These are phyloP conservation scores for Saccharomyces mikatae DNA, from an alignment of 805 yeast genomes.

Conservation along the genomic window DNA sequence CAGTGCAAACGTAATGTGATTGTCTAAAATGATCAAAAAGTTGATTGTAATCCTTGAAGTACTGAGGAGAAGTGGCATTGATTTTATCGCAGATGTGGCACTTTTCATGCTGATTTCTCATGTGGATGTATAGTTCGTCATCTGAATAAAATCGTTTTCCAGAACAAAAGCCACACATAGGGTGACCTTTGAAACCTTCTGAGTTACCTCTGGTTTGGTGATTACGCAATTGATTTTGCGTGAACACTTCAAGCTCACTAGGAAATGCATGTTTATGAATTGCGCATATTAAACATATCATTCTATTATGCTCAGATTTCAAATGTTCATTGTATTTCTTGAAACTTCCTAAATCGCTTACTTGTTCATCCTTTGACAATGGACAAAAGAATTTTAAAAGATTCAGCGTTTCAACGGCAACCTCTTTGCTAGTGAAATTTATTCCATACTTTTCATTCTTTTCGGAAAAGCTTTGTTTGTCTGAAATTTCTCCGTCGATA, in stretches of 20 bases:
- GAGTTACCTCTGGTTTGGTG: constrained; percentile 74
- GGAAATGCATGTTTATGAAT: constrained; percentile 71
- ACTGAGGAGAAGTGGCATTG: constrained; percentile 55
- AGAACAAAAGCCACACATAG: constrained; percentile 74
- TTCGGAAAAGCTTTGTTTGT: constrained; percentile 31
- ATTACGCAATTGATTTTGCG: constrained; percentile 50
- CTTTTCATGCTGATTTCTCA: constrained; percentile 76
- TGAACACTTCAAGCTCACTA: constrained; percentile 55
- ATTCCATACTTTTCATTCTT: constrained; percentile 44
- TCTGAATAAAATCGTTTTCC: constrained; percentile 73
- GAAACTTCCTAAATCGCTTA: constrained; percentile 38
- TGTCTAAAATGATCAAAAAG: constrained; percentile 65
- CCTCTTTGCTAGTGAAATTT: constrained; percentile 48
- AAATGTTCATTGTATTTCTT: constrained; percentile 59
- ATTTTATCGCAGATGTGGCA: constrained; percentile 83
- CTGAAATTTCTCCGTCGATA: constrained; percentile 32
- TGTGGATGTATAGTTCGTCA: constrained; percentile 76
- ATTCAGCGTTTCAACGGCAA: constrained; percentile 40
- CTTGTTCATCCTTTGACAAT: constrained; percentile 21
- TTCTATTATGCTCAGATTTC: constrained; percentile 51
- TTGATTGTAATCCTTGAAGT: constrained; percentile 68
- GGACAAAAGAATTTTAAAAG: constrained; percentile 55
- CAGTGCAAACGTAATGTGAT: constrained; percentile 71
- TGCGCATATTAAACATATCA: constrained; percentile 70
- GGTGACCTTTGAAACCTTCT: constrained; percentile 81